phyloP scores from a whole-genome alignment of 2,329 filamentous ascomycete genomes.

The Cercospora canescens region DNA sequence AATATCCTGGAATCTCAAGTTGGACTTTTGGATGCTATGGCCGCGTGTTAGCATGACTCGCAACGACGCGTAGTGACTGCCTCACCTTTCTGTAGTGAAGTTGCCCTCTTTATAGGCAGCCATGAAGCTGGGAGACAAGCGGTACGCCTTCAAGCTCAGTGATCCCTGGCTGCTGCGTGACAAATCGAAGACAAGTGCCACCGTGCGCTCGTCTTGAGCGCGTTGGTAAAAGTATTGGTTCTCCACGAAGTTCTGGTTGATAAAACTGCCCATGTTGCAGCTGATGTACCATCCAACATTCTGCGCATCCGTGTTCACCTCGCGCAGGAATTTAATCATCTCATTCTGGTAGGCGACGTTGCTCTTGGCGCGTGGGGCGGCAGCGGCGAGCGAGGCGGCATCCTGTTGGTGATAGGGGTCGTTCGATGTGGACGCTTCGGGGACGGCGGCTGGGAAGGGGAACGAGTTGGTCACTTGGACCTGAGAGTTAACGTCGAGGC shows the following conservation, averaged over 20 bases:
- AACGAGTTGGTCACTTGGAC: slow-evolving; percentile 95
- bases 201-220: slow-evolving; percentile 79
- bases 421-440: slow-evolving; percentile 64
- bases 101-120: slow-evolving; percentile 92
- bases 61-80: background rate
- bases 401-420: slow-evolving; percentile 70
- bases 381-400: slow-evolving; percentile 73
- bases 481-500: slow-evolving; percentile 80
- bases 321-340: slow-evolving; percentile 94
- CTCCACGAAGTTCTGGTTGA: slow-evolving; percentile 93
- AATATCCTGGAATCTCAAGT: slow-evolving; percentile 91
- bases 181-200: slow-evolving; percentile 91
- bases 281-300: slow-evolving; percentile 98
- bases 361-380: slow-evolving; percentile 87
- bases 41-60: slow-evolving; percentile 24
- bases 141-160: slow-evolving; percentile 86
- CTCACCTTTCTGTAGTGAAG: slow-evolving; percentile 93
- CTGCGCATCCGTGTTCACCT: slow-evolving; percentile 98
- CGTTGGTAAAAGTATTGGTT: slow-evolving; percentile 98
- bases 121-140: slow-evolving; percentile 85
- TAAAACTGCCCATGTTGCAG: slow-evolving; percentile 97
- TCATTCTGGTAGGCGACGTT: slow-evolving; percentile 88
- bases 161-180: slow-evolving; percentile 92
- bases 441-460: slow-evolving; percentile 72
- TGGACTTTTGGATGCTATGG: slow-evolving; percentile 84